Percentiles rank a stretch among this genome's conserved stretches.
phyloP scores from a whole-genome alignment of 78 protist genomes.

The Chrysochromulina parva region DNA sequence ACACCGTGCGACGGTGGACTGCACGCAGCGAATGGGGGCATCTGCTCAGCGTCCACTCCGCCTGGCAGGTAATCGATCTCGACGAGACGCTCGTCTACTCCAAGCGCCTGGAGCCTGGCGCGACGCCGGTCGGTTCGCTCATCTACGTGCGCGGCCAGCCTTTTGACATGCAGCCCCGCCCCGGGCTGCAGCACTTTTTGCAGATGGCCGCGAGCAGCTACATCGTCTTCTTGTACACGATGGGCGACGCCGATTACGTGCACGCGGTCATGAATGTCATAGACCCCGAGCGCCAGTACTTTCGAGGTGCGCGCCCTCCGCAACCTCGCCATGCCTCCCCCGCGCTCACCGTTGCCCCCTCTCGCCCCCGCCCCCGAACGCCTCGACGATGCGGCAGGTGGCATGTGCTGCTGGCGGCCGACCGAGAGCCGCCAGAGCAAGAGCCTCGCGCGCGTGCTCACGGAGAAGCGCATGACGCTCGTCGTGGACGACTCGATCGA shows the following conservation, averaged over 20 bases:
- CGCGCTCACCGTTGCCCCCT: not conserved
- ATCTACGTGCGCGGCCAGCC: not conserved
- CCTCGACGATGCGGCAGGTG: not conserved
- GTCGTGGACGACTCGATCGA: not conserved
- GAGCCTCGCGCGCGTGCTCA: not conserved
- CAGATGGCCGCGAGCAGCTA: not conserved
- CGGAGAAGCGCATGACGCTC: not conserved
- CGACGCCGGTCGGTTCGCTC: not conserved
- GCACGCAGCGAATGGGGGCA: no score
- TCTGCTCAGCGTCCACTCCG: no score
- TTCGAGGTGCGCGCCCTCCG: not conserved
- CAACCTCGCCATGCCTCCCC: not conserved
- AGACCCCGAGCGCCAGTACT: not conserved
- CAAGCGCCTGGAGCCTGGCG: not conserved
- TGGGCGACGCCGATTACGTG: not conserved
- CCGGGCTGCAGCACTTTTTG: not conserved
- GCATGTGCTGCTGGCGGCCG: slow-evolving; percentile 1
- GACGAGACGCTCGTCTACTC: not conserved
- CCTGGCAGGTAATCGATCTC: not conserved
- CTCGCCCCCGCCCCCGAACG: not conserved
- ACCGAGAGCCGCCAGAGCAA: not conserved
- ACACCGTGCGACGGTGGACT: no score
- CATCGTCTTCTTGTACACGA: not conserved
- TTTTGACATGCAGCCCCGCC: not conserved
- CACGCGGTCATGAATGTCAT: not conserved